A percentile compares a stretch with the other conserved stretches of the same genome.
Evolutionary conservation across 169 alveolate species (phyloP).

Genomic region (Plasmodium vinckei): DNA sequence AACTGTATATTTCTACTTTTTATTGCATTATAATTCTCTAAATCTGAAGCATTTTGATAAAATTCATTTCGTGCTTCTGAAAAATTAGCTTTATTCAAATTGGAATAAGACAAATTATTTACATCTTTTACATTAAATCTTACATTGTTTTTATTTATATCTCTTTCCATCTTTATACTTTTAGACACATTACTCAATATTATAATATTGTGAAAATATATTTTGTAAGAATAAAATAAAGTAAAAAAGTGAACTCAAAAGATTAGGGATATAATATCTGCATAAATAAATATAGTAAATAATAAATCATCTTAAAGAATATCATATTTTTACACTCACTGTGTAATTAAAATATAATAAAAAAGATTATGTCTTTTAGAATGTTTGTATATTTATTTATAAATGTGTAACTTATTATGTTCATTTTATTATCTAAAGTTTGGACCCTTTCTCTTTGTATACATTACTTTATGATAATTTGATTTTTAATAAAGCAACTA

Average conservation of each 20-base stretch:
- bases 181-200: background rate
- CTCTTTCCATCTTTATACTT: slow-evolving; percentile 40
- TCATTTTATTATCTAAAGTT: too few relatives aligned
- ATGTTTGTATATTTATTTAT: background rate
- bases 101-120: slow-evolving; percentile 11
- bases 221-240: slow-evolving; percentile 10
- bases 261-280: too few relatives aligned
- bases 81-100: slow-evolving; percentile 11
- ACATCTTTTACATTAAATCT: slow-evolving; percentile 1
- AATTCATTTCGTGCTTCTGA: slow-evolving; percentile 24
- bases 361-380: background rate
- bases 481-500: background rate
- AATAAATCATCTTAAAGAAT: background rate
- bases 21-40: slow-evolving; percentile 19
- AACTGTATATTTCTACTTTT: slow-evolving; percentile 25
- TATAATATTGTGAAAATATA: background rate
- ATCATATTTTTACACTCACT: background rate
- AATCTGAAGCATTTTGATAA: slow-evolving; percentile 10
- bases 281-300: background rate
- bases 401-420: background rate
- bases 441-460: background rate
- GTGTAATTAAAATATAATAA: background rate
- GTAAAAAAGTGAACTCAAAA: slow-evolving; percentile 3
- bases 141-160: slow-evolving; percentile 16
- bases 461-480: background rate